Conservation (phyloP, 225 moss, liverwort and hornwort species). For the Climacium dendroides region DNA sequence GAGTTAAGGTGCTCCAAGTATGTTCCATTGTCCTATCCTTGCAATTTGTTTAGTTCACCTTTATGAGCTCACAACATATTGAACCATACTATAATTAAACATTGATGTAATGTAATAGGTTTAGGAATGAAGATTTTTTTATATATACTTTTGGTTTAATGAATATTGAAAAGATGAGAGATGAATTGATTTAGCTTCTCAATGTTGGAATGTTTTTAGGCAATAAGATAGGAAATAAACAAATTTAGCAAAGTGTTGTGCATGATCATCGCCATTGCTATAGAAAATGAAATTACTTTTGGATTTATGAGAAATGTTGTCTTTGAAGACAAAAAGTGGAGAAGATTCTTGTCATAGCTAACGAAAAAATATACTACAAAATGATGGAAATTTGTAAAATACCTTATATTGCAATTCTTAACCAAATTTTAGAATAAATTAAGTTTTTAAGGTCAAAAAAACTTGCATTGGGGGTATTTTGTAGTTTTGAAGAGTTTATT, state of each 20-base stretch:
- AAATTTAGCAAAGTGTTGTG: background rate
- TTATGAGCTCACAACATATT: background rate
- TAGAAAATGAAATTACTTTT: background rate
- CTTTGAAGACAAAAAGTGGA: rapidly evolving
- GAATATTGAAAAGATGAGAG: background rate
- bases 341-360: background rate
- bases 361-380: background rate
- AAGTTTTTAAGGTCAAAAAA: too few relatives aligned
- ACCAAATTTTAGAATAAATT: background rate
- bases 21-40: background rate
- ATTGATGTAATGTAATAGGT: background rate
- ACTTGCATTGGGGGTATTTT: rapidly evolving
- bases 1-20: background rate
- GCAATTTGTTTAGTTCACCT: background rate
- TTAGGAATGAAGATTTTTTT: background rate
- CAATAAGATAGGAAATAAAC: background rate
- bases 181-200: background rate
- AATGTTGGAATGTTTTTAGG: background rate
- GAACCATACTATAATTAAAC: background rate
- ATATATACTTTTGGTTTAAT: background rate
- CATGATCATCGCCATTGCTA: background rate
- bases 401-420: too few relatives aligned
- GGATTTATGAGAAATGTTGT: background rate
- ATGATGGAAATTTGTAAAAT: background rate
- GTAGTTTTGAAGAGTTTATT: background rate